phyloP scores from a whole-genome alignment of 2,329 filamentous ascomycete genomes.

The Penicillium sp. region DNA sequence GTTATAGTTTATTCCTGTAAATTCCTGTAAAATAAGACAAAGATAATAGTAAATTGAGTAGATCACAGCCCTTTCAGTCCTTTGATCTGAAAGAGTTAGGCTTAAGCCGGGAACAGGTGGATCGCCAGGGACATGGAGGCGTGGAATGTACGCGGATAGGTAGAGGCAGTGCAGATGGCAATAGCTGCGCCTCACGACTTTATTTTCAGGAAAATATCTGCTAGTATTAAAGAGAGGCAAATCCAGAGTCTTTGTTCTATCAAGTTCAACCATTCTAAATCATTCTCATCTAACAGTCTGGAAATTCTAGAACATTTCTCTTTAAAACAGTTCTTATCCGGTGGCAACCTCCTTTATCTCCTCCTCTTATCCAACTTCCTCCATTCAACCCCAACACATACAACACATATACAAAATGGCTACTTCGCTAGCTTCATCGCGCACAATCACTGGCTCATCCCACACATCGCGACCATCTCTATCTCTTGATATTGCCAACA shows the following conservation, averaged over 20 bases:
- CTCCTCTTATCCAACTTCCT: constrained; percentile 13
- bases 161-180: constrained; percentile 7
- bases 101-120: constrained; percentile 7
- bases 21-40: background rate
- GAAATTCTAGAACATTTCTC: constrained; percentile 3
- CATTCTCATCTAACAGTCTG: background rate
- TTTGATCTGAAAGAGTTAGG: background rate
- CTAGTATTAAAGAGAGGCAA: background rate
- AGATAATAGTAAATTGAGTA: background rate
- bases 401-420: constrained; percentile 23
- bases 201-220: background rate
- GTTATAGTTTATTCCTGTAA: background rate
- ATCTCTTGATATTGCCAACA: constrained; percentile 46
- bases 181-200: constrained; percentile 5
- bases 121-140: constrained; percentile 12
- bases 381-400: background rate
- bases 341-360: constrained; percentile 22
- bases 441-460: constrained; percentile 14
- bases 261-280: background rate
- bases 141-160: constrained; percentile 1
- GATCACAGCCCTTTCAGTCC: background rate
- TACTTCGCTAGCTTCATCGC: constrained; percentile 14
- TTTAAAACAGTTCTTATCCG: constrained; percentile 6
- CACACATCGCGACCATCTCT: constrained; percentile 36
- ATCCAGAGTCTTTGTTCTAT: background rate